Evolutionary conservation across 139 green algal genomes (phyloP).

Genomic region (Picochlorum sp.): DNA sequence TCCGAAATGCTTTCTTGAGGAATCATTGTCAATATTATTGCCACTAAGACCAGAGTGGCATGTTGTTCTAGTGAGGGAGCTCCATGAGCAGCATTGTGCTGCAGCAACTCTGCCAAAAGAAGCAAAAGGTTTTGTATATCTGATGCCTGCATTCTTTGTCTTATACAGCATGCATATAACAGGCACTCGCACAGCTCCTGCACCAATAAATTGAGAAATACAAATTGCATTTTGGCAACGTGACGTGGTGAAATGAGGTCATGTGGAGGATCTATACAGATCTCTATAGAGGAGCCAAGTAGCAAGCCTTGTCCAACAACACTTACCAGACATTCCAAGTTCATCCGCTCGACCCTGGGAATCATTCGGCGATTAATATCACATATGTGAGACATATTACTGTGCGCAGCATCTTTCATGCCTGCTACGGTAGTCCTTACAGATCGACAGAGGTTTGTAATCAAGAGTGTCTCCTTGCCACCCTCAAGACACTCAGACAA

Average conservation of each 20-base stretch:
- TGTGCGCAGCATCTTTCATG: slow-evolving; percentile 18
- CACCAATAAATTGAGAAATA: too few relatives aligned
- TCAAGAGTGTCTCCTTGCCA: slow-evolving; percentile 18
- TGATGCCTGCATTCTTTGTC: slow-evolving; percentile 17
- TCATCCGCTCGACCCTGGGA: too few relatives aligned
- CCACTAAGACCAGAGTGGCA: slow-evolving; percentile 16
- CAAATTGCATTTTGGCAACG: too few relatives aligned
- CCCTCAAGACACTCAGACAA: slow-evolving; percentile 12
- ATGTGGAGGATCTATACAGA: slow-evolving; percentile 17
- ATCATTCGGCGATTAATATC: too few relatives aligned
- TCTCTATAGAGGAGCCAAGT: slow-evolving; percentile 14
- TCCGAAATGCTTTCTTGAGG: slow-evolving; percentile 15
- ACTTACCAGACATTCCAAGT: background rate
- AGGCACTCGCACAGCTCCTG: slow-evolving; percentile 47
- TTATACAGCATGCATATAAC: slow-evolving; percentile 38
- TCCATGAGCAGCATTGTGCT: slow-evolving; percentile 10
- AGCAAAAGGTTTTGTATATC: slow-evolving; percentile 36
- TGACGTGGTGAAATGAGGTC: slow-evolving; percentile 27
- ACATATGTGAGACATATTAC: slow-evolving; percentile 7
- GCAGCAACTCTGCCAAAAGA: slow-evolving; percentile 23
- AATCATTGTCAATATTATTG: slow-evolving; percentile 15
- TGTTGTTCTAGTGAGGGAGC: slow-evolving; percentile 19
- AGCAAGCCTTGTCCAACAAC: too few relatives aligned
- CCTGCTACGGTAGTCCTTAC: slow-evolving; percentile 22
- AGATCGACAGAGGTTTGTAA: slow-evolving; percentile 29